These are phyloP conservation scores for Penicillium mononematosum DNA, from an alignment of 495 filamentous ascomycete genomes.

Conservation along the genomic window DNA sequence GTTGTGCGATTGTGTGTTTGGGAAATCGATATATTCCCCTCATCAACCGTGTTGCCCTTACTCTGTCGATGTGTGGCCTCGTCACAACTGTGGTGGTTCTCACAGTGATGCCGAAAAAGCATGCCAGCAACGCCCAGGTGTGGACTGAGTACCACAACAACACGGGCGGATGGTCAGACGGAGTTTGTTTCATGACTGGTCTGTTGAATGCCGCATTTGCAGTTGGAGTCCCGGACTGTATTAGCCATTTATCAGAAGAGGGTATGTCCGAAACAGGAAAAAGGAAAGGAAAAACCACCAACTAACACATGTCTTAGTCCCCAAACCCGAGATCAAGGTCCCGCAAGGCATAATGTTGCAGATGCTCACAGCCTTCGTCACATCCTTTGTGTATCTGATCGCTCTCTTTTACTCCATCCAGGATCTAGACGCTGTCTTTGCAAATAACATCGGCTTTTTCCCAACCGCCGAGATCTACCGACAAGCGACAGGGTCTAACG, in stretches of 20 bases:
- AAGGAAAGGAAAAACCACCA: background rate
- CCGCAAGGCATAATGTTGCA: slow-evolving; percentile 55
- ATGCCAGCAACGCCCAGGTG: slow-evolving; percentile 58
- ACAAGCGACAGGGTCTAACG: slow-evolving; percentile 63
- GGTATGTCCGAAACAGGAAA: slow-evolving; percentile 15
- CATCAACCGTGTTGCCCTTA: slow-evolving; percentile 61
- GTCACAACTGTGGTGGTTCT: slow-evolving; percentile 67
- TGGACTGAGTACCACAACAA: slow-evolving; percentile 62
- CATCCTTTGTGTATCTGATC: slow-evolving; percentile 33
- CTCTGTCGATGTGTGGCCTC: slow-evolving; percentile 61
- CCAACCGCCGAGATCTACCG: slow-evolving; percentile 71
- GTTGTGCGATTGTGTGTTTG: slow-evolving; percentile 61
- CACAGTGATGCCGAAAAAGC: slow-evolving; percentile 64
- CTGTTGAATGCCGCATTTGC: slow-evolving; percentile 77
- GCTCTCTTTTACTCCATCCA: slow-evolving; percentile 62
- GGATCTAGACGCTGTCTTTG: slow-evolving; percentile 57
- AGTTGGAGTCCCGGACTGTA: slow-evolving; percentile 68
- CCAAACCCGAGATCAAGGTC: slow-evolving; percentile 28
- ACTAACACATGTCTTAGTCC: slow-evolving; percentile 15
- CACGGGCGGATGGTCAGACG: slow-evolving; percentile 62
- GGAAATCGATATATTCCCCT: slow-evolving; percentile 62
- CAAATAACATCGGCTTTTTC: slow-evolving; percentile 54
- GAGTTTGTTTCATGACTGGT: slow-evolving; percentile 69
- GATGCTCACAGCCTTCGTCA: slow-evolving; percentile 58
- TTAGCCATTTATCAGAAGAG: slow-evolving; percentile 76